A percentile compares a stretch with the other conserved stretches of the same genome.
Evolutionary conservation across 2,329 filamentous ascomycete genomes (phyloP).

Genomic region (Arthrobotrys iridis): DNA sequence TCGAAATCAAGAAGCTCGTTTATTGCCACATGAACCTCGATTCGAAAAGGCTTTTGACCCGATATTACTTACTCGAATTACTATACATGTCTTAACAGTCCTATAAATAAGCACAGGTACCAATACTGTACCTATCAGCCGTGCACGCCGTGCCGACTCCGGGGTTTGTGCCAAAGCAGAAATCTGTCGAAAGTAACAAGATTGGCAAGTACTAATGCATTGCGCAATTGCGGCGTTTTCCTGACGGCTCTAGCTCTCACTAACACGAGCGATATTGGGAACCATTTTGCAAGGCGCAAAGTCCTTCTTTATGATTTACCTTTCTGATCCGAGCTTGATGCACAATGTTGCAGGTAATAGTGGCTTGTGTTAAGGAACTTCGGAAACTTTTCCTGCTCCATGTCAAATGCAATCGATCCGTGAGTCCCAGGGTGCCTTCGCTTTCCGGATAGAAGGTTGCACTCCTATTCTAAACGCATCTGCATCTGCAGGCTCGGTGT

Average conservation of each 20-base stretch:
- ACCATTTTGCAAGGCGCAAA: neutral
- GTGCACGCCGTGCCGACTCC: conserved; percentile 31
- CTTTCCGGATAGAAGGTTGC: conserved; percentile 9
- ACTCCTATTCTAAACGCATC: neutral
- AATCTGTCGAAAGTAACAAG: conserved; percentile 15
- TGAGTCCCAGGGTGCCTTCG: neutral
- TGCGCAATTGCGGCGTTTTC: conserved; percentile 27
- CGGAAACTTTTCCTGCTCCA: conserved; percentile 20
- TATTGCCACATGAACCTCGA: conserved; percentile 25
- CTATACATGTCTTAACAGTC: conserved; percentile 17
- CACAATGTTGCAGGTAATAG: conserved; percentile 32
- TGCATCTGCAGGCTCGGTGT: neutral
- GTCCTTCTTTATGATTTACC: neutral
- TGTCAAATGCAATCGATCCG: conserved; percentile 14
- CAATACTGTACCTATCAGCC: conserved; percentile 42
- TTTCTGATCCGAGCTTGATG: conserved; percentile 9
- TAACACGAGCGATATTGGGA: conserved; percentile 3
- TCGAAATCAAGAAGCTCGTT: conserved; percentile 43
- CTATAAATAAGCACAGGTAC: conserved; percentile 40
- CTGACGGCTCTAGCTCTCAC: conserved; percentile 6
- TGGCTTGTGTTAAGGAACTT: conserved; percentile 20
- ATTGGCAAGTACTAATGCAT: conserved; percentile 33
- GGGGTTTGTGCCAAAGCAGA: conserved; percentile 21
- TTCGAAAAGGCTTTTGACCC: conserved; percentile 30
- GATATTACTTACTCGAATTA: conserved; percentile 30